phyloP scores from a whole-genome alignment of 768 basidiomycete genomes.

The Phlebiopsis gigantea region DNA sequence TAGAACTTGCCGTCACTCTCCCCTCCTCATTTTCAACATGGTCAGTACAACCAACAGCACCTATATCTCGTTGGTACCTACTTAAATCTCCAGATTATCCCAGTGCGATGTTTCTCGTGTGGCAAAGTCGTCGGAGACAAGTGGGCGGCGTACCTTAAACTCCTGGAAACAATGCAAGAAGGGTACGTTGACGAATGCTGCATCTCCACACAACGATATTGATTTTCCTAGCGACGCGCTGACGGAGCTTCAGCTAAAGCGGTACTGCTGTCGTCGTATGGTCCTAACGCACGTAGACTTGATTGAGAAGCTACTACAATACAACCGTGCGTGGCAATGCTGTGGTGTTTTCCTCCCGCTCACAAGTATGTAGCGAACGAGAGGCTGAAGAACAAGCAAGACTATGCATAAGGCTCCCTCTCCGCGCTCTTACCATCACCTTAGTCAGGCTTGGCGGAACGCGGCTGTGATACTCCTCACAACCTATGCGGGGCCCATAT shows the following conservation, averaged over 20 bases:
- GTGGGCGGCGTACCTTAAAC: constrained; percentile 83
- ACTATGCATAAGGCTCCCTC: too few species aligned
- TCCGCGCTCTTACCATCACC: too few species aligned
- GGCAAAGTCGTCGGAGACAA: constrained; percentile 98
- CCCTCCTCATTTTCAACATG: neutral
- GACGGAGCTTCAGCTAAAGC: constrained; percentile 81
- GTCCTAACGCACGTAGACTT: constrained; percentile 96
- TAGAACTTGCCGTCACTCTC: neutral
- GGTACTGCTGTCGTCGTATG: constrained; percentile 97
- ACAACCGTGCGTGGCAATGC: constrained; percentile 69
- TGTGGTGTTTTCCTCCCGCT: neutral
- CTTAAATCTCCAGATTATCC: constrained; percentile 67
- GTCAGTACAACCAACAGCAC: neutral
- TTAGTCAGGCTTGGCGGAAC: too few species aligned
- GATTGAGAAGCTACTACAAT: constrained; percentile 94
- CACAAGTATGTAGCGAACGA: constrained; percentile 18
- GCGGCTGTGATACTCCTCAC: too few species aligned
- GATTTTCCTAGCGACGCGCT: constrained; percentile 66
- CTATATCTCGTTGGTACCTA: neutral
- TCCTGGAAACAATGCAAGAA: constrained; percentile 76
- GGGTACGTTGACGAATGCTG: constrained; percentile 51
- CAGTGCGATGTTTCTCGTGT: constrained; percentile 93
- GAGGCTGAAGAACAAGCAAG: constrained; percentile 18
- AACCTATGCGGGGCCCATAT: too few species aligned
- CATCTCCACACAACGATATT: neutral